These are phyloP conservation scores for Nannizziopsis arthrosporioides DNA, from an alignment of 2,329 filamentous ascomycete genomes.

Conservation along the genomic window DNA sequence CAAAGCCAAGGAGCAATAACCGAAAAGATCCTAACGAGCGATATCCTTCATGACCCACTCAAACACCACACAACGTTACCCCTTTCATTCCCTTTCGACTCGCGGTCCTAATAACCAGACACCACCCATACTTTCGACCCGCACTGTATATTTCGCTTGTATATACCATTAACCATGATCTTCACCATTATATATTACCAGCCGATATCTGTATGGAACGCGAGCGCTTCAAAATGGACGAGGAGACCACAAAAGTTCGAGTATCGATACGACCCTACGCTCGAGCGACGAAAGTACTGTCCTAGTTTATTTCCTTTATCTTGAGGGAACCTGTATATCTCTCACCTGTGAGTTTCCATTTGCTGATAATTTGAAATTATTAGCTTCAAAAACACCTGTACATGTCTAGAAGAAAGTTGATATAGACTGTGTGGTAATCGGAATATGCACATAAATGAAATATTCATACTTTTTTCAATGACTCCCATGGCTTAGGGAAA, in stretches of 20 bases:
- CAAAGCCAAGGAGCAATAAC: not conserved
- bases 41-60: conserved; percentile 6
- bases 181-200: not conserved
- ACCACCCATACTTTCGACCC: not conserved
- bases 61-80: not conserved
- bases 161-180: not conserved
- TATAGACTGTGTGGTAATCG: not conserved
- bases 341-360: not conserved
- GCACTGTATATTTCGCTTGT: not conserved
- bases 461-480: not conserved
- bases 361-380: not conserved
- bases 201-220: too few relatives aligned
- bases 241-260: too few relatives aligned
- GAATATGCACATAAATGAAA: not conserved
- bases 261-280: not conserved
- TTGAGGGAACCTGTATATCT: not conserved
- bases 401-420: not conserved
- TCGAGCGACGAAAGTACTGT: not conserved
- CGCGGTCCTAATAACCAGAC: not conserved
- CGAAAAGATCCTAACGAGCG: conserved; percentile 1
- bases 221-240: too few relatives aligned
- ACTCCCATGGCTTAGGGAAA: not conserved
- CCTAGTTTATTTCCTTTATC: not conserved
- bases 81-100: not conserved
- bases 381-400: not conserved